Evolutionary conservation across 768 basidiomycete genomes (phyloP).

Genomic region (Tulasnella sp.): DNA sequence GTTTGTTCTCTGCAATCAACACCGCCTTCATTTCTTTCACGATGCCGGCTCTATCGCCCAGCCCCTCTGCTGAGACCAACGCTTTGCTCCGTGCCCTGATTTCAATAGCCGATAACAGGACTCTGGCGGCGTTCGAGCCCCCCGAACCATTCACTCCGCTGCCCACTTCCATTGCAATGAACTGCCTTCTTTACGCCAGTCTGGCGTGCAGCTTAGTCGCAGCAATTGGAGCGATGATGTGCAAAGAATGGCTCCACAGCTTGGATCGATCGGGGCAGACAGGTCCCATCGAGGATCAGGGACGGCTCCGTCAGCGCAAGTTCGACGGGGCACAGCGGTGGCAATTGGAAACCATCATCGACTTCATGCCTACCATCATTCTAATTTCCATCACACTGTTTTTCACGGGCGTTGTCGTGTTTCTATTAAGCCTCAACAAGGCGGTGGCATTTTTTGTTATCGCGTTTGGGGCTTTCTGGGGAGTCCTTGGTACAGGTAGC

Average conservation of each 20-base stretch:
- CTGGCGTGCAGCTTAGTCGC: constrained; percentile 18
- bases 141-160: neutral
- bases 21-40: constrained; percentile 25
- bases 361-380: constrained; percentile 5
- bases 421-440: neutral
- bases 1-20: constrained; percentile 28
- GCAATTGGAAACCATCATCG: neutral
- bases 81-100: neutral
- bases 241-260: constrained; percentile 12
- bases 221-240: constrained; percentile 2
- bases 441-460: neutral
- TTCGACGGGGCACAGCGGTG: neutral
- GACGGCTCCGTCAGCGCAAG: neutral
- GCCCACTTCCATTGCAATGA: neutral
- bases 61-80: constrained; percentile 7
- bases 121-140: neutral
- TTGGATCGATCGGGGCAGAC: constrained; percentile 20
- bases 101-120: neutral
- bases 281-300: neutral
- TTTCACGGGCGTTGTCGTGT: neutral
- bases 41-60: neutral
- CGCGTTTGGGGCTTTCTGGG: neutral
- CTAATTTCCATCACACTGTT: neutral
- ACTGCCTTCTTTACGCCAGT: constrained; percentile 29
- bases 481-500: neutral